phyloP scores from a whole-genome alignment of 2,329 filamentous ascomycete genomes.

The Penicillium sp. region DNA sequence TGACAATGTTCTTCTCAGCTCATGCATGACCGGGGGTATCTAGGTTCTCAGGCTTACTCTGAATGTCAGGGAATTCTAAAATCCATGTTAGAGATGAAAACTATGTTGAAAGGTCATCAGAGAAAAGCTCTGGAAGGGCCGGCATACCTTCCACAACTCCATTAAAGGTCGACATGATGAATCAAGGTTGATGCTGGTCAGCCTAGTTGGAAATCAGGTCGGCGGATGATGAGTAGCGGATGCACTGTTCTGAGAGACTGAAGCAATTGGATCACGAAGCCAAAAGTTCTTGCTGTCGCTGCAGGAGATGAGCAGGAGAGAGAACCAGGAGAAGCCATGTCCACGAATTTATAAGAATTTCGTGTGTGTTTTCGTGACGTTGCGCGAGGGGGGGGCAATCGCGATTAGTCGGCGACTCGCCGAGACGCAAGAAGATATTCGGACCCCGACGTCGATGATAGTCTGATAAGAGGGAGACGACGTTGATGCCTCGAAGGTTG shows the following conservation, averaged over 20 bases:
- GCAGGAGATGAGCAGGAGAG: slow-evolving; percentile 1
- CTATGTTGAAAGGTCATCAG: not conserved
- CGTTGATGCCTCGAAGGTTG: not conserved
- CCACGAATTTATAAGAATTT: not conserved
- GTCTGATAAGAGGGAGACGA: no score
- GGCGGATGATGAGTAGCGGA: not conserved
- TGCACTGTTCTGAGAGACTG: not conserved
- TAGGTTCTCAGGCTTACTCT: slow-evolving; percentile 43
- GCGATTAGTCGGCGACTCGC: no score
- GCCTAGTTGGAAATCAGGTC: no score
- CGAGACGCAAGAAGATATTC: no score
- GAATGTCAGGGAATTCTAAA: slow-evolving; percentile 70
- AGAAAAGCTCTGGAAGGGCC: not conserved
- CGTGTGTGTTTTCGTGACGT: not conserved
- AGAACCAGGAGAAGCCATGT: not conserved
- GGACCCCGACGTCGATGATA: no score
- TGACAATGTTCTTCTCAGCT: not conserved
- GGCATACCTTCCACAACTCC: slow-evolving; percentile 25
- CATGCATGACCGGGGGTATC: not conserved
- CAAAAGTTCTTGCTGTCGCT: slow-evolving; percentile 3
- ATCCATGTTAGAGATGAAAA: not conserved
- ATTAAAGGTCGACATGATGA: slow-evolving; percentile 30
- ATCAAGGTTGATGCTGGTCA: not conserved
- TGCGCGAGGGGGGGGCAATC: no score
- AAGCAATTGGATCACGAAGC: slow-evolving; percentile 3